Evolutionary conservation across 768 basidiomycete species (phyloP), one percentile per base, ranked within the genome.

Genomic region (Lactarius quietus): DNA sequence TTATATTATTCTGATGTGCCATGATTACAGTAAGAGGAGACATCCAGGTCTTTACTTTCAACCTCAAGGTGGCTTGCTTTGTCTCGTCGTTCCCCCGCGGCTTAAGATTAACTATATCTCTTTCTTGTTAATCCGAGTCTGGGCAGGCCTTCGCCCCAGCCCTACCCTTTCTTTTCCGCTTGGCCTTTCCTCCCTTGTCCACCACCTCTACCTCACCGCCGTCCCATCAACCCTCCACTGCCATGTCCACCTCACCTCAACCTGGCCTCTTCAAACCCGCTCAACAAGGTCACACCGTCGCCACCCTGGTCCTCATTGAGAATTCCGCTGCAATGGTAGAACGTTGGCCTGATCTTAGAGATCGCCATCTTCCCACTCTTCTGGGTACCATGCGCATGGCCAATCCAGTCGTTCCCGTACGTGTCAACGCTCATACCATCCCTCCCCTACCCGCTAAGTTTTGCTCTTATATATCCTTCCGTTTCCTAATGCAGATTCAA

Each of bases 301-400:
- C 67, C 17, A 70, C 67, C 64, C 64, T 68, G 12, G 52, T 68
- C 56, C 67, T 70, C 58, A 70, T 70, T 57, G 69, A 70, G 55
- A 70, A 70, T 33, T 68, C 67, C 36, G 38, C 63, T n/a, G 57
- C 63, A 18, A 70, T 70, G 69, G 39, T 65, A 7, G 54, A 55
- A 45, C 69, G 69, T 35, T 70, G 69, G 69, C 67, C 69, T 35
- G 67, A 68, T 68, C 69, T 70, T 26, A 65, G 69, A 62, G 67
- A 68, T 68, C 69, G n/a, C 38, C 68, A 70, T 55, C 64, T 70
- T 54, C 69, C 69, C 10, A 68, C 59, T 43, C 69, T 70, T 62
- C 69, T 70, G 12, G 69, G 67, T n/a, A 68, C 63, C 7, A 55
- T 70, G 54, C 69, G 69, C 51, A 68, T 60, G 55, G 61, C 61